These are phyloP conservation scores for Akebia trifoliata DNA, from an alignment of 164 flowering plant species.

Conservation along the genomic window DNA sequence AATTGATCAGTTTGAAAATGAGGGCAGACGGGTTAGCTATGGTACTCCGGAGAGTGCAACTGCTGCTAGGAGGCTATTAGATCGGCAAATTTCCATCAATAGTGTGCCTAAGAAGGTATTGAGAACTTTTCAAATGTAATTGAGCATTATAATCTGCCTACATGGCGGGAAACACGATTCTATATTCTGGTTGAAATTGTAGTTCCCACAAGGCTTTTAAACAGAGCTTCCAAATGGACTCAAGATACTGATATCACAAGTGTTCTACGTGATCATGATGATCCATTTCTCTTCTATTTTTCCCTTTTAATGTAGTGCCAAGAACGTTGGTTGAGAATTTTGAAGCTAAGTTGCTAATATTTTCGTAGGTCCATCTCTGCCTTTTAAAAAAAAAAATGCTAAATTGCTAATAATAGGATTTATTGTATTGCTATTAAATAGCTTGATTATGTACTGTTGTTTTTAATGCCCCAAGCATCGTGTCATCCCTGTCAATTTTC, in stretches of 20 bases:
- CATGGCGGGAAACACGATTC: neutral
- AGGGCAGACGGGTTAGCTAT: conserved; percentile 96
- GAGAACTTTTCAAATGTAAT: neutral
- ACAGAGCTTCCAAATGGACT: neutral
- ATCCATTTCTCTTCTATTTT: neutral
- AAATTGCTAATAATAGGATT: neutral
- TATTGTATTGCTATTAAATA: neutral
- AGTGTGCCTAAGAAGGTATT: conserved; percentile 97
- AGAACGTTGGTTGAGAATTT: neutral
- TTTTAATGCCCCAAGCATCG: neutral
- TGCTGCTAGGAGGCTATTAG: conserved; percentile 93
- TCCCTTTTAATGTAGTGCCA: too few species aligned
- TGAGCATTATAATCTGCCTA: neutral
- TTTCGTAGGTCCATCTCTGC: too few species aligned
- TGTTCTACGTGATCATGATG: neutral
- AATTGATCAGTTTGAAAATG: conserved; percentile 60
- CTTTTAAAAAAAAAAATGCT: too few species aligned
- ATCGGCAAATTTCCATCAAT: conserved; percentile 92
- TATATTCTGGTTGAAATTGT: neutral
- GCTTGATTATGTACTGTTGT: neutral
- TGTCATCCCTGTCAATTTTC: neutral
- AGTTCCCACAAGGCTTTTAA: neutral
- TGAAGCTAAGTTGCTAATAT: too few species aligned
- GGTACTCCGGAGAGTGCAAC: conserved; percentile 97
- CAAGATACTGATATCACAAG: neutral